Conservation (phyloP, 192 early-diverging fungal species). For the Entophlyctis luteolus region DNA sequence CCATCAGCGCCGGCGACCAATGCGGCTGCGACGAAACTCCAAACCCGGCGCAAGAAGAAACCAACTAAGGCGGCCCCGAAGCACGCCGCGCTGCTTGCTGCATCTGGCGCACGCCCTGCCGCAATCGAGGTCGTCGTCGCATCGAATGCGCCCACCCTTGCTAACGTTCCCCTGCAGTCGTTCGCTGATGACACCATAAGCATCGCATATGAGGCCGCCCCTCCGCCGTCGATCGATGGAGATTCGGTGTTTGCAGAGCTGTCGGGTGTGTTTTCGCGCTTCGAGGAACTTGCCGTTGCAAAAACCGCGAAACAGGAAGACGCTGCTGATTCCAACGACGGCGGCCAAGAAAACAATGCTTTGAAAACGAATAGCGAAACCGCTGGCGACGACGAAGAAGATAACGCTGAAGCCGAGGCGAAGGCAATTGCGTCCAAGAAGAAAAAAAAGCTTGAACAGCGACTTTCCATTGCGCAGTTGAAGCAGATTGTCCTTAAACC, state of each 20-base stretch:
- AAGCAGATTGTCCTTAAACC: slow-evolving; percentile 88
- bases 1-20: too few species aligned
- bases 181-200: slow-evolving; percentile 11
- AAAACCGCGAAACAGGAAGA: slow-evolving; percentile 8
- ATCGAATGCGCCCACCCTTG: neutral
- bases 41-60: neutral
- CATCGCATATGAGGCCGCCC: slow-evolving; percentile 49
- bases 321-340: slow-evolving; percentile 25
- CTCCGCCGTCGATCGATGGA: slow-evolving; percentile 16
- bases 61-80: neutral
- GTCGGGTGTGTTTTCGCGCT: slow-evolving; percentile 42
- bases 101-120: neutral
- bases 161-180: neutral
- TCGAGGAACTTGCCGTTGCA: slow-evolving; percentile 26
- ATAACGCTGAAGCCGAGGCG: slow-evolving; percentile 14
- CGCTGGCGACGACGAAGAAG: slow-evolving; percentile 29
- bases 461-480: slow-evolving; percentile 81
- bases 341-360: slow-evolving; percentile 6
- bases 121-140: neutral
- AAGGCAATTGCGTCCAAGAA: slow-evolving; percentile 34
- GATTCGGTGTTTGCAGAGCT: slow-evolving; percentile 37
- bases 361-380: slow-evolving; percentile 5
- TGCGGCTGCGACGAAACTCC: too few species aligned
- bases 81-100: neutral
- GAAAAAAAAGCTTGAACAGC: slow-evolving; percentile 50